phyloP scores from a whole-genome alignment of 495 filamentous ascomycete species.

The Lentithecium fluviatile region DNA sequence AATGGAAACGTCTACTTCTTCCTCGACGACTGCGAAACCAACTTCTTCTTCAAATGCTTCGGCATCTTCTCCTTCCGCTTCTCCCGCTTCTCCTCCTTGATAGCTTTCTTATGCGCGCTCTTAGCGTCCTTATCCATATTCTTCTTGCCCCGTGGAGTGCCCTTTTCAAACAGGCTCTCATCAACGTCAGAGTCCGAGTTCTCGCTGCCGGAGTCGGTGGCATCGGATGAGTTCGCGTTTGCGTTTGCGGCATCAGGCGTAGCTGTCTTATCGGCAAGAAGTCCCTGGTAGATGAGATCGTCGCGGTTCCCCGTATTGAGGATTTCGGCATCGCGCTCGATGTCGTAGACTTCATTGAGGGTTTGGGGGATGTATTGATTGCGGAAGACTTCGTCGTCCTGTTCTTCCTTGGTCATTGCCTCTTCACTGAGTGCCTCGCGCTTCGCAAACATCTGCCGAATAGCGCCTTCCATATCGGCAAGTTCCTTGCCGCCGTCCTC shows the following conservation, averaged over 20 bases:
- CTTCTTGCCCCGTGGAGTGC: conserved; percentile 76
- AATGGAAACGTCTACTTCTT: conserved; percentile 30
- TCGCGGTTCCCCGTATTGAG: conserved; percentile 68
- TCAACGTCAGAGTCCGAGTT: conserved; percentile 29
- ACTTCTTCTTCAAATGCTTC: conserved; percentile 85
- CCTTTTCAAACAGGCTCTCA: conserved; percentile 44
- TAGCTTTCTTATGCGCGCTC: conserved; percentile 80
- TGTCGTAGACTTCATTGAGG: conserved; percentile 89
- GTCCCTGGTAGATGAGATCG: conserved; percentile 73
- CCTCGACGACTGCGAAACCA: conserved; percentile 53
- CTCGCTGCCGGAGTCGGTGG: conserved; percentile 47
- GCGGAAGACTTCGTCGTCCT: conserved; percentile 87
- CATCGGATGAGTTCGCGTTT: conserved; percentile 40
- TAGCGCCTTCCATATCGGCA: conserved; percentile 47
- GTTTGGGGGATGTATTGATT: conserved; percentile 95
- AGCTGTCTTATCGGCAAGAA: conserved; percentile 70
- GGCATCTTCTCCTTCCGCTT: conserved; percentile 92
- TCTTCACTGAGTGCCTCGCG: conserved; percentile 46
- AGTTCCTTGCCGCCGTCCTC: conserved; percentile 52
- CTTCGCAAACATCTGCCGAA: conserved; percentile 52
- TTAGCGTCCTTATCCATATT: conserved; percentile 90
- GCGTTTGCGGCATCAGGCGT: not conserved
- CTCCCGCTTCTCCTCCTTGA: conserved; percentile 93
- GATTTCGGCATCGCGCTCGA: conserved; percentile 83
- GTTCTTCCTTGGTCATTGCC: conserved; percentile 51